These are phyloP conservation scores for Eucalyptus pauciflora DNA, from an alignment of 345 rosid species.

Conservation along the genomic window DNA sequence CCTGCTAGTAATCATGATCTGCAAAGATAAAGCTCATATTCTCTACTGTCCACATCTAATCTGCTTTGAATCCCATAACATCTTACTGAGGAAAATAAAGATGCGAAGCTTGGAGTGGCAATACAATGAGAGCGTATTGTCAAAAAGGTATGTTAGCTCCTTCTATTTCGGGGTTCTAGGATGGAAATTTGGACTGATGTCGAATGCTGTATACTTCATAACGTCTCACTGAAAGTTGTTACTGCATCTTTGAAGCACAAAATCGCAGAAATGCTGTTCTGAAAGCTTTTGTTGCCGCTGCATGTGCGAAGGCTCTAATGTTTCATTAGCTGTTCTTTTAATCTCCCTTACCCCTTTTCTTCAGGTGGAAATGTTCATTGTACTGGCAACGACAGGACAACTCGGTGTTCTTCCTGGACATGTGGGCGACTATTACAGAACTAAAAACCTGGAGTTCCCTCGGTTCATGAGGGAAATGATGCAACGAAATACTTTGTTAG, in stretches of 20 bases:
- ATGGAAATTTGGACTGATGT: neutral
- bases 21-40: neutral
- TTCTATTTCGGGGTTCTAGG: neutral
- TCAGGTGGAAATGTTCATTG: slow-evolving; percentile 95
- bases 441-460: slow-evolving; percentile 68
- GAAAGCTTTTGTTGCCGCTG: neutral
- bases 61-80: neutral
- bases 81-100: neutral
- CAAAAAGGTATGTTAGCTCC: neutral
- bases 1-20: neutral
- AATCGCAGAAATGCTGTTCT: neutral
- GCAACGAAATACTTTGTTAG: slow-evolving; percentile 62
- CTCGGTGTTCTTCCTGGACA: slow-evolving; percentile 94
- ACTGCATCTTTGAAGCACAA: neutral
- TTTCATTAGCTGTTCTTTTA: neutral
- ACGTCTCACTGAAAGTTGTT: neutral
- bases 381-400: slow-evolving; percentile 86
- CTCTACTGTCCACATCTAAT: neutral
- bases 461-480: slow-evolving; percentile 77
- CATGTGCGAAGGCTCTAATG: neutral
- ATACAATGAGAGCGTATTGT: neutral
- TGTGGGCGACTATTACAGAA: slow-evolving; percentile 77
- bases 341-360: neutral
- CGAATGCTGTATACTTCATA: neutral
- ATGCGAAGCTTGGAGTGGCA: neutral